phyloP scores from a whole-genome alignment of 345 rosid genomes.

The Lepidium sativum region DNA sequence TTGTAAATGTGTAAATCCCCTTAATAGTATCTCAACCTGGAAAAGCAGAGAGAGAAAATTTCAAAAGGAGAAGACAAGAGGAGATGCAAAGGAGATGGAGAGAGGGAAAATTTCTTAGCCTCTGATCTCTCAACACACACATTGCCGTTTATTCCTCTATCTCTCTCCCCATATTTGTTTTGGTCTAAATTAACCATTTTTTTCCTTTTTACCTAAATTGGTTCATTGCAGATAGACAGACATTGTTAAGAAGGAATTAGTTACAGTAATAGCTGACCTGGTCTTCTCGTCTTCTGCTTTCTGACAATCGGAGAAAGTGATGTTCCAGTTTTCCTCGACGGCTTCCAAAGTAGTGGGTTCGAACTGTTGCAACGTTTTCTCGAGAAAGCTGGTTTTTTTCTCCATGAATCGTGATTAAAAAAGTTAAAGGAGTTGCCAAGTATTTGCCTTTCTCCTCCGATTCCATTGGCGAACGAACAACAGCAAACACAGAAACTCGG shows the following conservation, averaged over 20 bases:
- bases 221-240: slow-evolving; percentile 2
- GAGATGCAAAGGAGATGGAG: slow-evolving; percentile 27
- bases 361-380: neutral
- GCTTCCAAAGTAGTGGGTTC: neutral
- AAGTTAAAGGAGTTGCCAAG: neutral
- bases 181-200: slow-evolving; percentile 15
- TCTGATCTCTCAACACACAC: slow-evolving; percentile 15
- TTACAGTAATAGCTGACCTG: slow-evolving; percentile 6
- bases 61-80: slow-evolving; percentile 10
- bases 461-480: neutral
- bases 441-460: slow-evolving; percentile 1
- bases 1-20: slow-evolving; percentile 16
- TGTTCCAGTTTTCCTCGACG: neutral
- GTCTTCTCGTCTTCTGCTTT: neutral
- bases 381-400: neutral
- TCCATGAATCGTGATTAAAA: neutral
- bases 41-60: slow-evolving; percentile 17
- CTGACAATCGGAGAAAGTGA: neutral
- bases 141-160: slow-evolving; percentile 17
- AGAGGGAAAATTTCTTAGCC: slow-evolving; percentile 25
- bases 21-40: slow-evolving; percentile 18
- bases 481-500: neutral
- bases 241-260: neutral
- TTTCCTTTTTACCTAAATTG: neutral
- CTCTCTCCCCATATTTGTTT: neutral